Conservation (phyloP, 2,329 filamentous ascomycete genomes). For the Dactylonectria macrodidyma region DNA sequence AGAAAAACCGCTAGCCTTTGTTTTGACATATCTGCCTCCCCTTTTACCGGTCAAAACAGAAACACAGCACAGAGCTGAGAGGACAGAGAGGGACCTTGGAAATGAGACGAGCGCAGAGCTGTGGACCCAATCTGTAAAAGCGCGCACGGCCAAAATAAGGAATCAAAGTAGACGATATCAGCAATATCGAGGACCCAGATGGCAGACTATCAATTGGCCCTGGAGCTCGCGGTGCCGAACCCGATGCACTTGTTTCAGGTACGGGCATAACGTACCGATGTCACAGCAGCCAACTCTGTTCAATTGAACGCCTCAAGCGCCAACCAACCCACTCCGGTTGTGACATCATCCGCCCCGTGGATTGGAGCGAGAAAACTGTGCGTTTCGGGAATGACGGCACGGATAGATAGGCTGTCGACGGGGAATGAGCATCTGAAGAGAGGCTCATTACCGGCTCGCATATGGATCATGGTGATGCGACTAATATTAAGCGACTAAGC, state of each 20-base stretch:
- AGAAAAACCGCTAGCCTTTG: constrained; percentile 26
- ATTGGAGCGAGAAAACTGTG: constrained; percentile 17
- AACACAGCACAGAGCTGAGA: too few relatives aligned
- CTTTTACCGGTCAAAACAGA: too few relatives aligned
- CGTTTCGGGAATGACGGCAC: constrained; percentile 48
- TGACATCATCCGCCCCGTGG: constrained; percentile 44
- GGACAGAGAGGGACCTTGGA: constrained; percentile 7
- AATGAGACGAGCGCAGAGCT: constrained; percentile 1
- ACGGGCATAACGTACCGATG: constrained; percentile 37
- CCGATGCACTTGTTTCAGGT: constrained; percentile 47
- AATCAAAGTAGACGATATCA: constrained; percentile 14
- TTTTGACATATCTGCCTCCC: too few relatives aligned
- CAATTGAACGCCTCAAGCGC: constrained; percentile 35
- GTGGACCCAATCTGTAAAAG: constrained; percentile 12
- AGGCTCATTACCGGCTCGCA: constrained; percentile 44
- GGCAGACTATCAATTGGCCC: constrained; percentile 22
- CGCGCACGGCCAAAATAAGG: constrained; percentile 11
- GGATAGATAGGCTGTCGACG: constrained; percentile 41
- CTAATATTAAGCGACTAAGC: constrained; percentile 14
- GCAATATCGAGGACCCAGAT: constrained; percentile 1
- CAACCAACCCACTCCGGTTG: constrained; percentile 26
- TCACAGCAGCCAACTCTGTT: constrained; percentile 32
- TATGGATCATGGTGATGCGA: constrained; percentile 6
- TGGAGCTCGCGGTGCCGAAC: constrained; percentile 34
- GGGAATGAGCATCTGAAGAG: constrained; percentile 32